Evolutionary conservation across 116 monocot species (phyloP), one percentile per base, ranked within the genome.

Genomic region (Cymodocea nodosa): DNA sequence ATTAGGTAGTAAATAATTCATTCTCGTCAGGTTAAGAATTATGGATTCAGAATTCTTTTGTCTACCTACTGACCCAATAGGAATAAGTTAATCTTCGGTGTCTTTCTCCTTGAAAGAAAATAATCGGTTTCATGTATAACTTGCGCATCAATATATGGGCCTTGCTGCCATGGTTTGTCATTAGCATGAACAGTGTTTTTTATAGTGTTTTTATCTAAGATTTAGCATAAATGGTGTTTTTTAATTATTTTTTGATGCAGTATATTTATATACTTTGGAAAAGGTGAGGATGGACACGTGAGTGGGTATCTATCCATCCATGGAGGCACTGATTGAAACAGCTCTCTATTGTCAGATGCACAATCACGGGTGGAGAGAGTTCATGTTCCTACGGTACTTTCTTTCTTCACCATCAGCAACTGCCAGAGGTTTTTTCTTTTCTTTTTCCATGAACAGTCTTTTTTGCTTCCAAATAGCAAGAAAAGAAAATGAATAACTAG

Each of bases 271-370:
- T 59, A 2, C 59, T 0, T 59, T 30, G 59, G 10, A 24, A 23
- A 30, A 23, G 23, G 24, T 7, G 1, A 59, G 59, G 59, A 4
- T 24, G 59, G 59, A 75, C 75, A 80, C 63, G 80, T 76, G 75
- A 76, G 63, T 56, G 44, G 24, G 62, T 62, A 67, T 50, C 52
- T 37, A 60, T n/a, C n/a, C n/a, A n/a, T n/a, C n/a, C 2, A 30
- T 24, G 25, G 54, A 44, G 39, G 17, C 50, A 62, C 49, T 56
- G 64, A 56, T 55, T 23, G 23, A 2, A 63, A 70, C 69, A 75
- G 30, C 69, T 52, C 76, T 52, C 34, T 65, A 60, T 30, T 68
- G 53, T 79, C 79, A 79, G 74, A 73, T 79, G 79, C 73, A 24
- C 65, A 69, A 60, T 79, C 79, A 79, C 79, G 79, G 79, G 79